Conservation (phyloP, 352 stramenopile genomes). For the Phytophthora sansomeana region DNA sequence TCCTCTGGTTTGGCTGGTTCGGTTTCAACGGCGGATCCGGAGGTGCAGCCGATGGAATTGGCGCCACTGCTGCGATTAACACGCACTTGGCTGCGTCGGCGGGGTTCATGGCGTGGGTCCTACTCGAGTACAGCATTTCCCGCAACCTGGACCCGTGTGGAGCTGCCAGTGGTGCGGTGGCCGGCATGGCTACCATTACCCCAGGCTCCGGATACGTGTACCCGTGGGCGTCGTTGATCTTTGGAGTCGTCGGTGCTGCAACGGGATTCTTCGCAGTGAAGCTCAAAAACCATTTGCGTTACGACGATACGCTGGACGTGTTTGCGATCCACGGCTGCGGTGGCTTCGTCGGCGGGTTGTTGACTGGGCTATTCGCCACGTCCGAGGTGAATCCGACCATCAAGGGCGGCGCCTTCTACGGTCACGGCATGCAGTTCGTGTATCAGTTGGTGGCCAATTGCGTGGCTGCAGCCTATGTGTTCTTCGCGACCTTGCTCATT, state of each 20-base stretch:
- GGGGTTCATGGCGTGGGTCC: slow-evolving; percentile 71
- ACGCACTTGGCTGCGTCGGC: slow-evolving; percentile 66
- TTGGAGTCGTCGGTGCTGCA: slow-evolving; percentile 61
- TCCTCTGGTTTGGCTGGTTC: slow-evolving; percentile 86
- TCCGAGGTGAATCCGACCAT: slow-evolving; percentile 54
- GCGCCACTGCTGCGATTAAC: slow-evolving; percentile 68
- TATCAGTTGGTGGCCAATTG: slow-evolving; percentile 57
- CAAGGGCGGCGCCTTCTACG: slow-evolving; percentile 56
- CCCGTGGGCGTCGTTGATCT: slow-evolving; percentile 68
- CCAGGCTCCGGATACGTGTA: slow-evolving; percentile 70
- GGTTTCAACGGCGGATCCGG: slow-evolving; percentile 81
- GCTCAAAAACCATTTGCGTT: slow-evolving; percentile 68
- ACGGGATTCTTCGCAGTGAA: slow-evolving; percentile 56
- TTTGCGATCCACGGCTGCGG: slow-evolving; percentile 76
- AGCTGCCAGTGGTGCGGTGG: slow-evolving; percentile 61
- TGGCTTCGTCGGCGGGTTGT: slow-evolving; percentile 60
- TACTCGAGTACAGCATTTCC: slow-evolving; percentile 54
- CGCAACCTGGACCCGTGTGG: slow-evolving; percentile 65
- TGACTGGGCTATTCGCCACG: slow-evolving; percentile 71
- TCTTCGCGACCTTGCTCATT: slow-evolving; percentile 66
- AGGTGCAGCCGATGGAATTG: slow-evolving; percentile 58
- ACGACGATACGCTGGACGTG: slow-evolving; percentile 78
- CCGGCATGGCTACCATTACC: slow-evolving; percentile 71
- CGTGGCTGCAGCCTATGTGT: slow-evolving; percentile 63
- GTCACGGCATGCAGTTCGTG: slow-evolving; percentile 44